Evolutionary conservation across 768 basidiomycete genomes (phyloP).

Genomic region (Crucibulum laeve): DNA sequence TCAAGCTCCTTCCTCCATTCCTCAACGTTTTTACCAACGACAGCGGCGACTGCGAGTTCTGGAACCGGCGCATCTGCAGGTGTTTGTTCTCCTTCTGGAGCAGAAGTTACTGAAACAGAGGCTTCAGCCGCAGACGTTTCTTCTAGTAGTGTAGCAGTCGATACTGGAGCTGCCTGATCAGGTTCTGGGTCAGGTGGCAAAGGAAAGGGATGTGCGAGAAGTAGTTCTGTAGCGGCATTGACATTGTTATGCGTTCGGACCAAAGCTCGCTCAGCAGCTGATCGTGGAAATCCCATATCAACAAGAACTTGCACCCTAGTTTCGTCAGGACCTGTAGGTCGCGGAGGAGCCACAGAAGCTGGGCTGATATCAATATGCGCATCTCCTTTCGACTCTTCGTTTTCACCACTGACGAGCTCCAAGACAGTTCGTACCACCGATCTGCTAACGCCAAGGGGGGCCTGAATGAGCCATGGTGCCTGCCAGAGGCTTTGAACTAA

Average conservation of each 20-base stretch:
- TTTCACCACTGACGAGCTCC: slow-evolving; percentile 77
- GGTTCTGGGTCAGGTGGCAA: slow-evolving; percentile 65
- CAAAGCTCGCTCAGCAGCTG: slow-evolving; percentile 81
- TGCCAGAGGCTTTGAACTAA: slow-evolving; percentile 72
- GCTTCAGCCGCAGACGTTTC: slow-evolving; percentile 17
- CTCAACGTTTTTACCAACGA: slow-evolving; percentile 46
- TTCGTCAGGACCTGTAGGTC: slow-evolving; percentile 62
- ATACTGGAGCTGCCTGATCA: slow-evolving; percentile 19
- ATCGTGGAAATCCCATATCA: slow-evolving; percentile 97
- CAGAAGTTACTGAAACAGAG: slow-evolving; percentile 13
- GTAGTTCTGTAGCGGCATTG: slow-evolving; percentile 80
- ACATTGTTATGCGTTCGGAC: slow-evolving; percentile 85
- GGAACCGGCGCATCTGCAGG: slow-evolving; percentile 1
- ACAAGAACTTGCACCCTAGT: slow-evolving; percentile 75
- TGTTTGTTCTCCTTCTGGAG: background rate
- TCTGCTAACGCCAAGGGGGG: slow-evolving; percentile 72
- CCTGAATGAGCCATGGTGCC: slow-evolving; percentile 73
- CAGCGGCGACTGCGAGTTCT: slow-evolving; percentile 6
- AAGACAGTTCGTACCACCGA: slow-evolving; percentile 74
- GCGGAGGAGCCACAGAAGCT: slow-evolving; percentile 19
- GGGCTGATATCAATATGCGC: slow-evolving; percentile 19
- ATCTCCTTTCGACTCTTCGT: slow-evolving; percentile 62
- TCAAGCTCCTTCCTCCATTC: slow-evolving; percentile 67
- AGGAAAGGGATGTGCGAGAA: slow-evolving; percentile 79
- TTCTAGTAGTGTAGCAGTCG: slow-evolving; percentile 8